Evolutionary conservation across 257 asterid genomes (phyloP), one percentile per base, ranked within the genome.

Genomic region (Pogostemon cablin): DNA sequence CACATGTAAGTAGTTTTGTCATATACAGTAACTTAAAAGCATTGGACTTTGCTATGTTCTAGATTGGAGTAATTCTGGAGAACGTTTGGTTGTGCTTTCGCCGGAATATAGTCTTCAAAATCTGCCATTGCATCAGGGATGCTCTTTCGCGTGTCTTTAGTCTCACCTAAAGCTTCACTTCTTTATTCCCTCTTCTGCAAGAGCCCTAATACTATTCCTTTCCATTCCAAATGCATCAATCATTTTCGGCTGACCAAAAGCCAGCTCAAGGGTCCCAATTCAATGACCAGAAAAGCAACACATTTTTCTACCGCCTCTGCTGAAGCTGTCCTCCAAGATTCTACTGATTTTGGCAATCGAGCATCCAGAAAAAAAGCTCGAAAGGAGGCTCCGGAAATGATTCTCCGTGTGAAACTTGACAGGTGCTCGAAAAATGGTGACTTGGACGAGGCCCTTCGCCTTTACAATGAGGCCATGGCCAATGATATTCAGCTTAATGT

Each of bases 381-480:
- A 5, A 60, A 72, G 11, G 83, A 81, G 43, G n/a, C 77, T n/a
- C 96, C 97, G 2, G 96, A 86, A 61, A 65, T 20, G 72, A 71
- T 85, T 58, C 87, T 92, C 11, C 81, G 83, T 34, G 69, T 46
- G 62, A 90, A 86, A 55, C 95, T 92, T 37, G 85, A 83, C 4
- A 79, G 34, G 52, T 92, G 98, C 68, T 90, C 98, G 10, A 86
- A 78, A 54, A 70, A 66, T 0, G 88, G 85, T 5, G 89, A 92
- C 79, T 61, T 87, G 12, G 70, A 47, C 4, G 90, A 86, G 74
- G 98, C 96, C 71, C 79, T 91, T 68, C 79, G 84, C 69, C 84
- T 95, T 3, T 95, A 95, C 79, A 77, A 83, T 35, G 97, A 91
- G 79, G 99, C 97, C 40, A 91, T 79, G 74, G 75, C 73, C 32